phyloP scores from a whole-genome alignment of 306 rosid species.

The Rosa lucieae region DNA sequence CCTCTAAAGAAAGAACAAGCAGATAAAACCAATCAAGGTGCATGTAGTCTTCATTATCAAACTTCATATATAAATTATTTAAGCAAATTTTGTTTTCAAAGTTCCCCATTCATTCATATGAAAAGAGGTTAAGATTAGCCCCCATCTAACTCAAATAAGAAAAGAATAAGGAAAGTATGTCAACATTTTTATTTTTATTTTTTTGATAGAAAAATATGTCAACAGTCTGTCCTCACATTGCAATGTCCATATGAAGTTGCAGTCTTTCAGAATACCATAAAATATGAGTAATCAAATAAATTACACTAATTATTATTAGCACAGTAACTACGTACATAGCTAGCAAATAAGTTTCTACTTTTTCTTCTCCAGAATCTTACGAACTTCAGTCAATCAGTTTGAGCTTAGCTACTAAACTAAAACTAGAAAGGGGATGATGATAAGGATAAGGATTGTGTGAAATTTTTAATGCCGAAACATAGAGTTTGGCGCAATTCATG shows the following conservation, averaged over 20 bases:
- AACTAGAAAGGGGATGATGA: background rate
- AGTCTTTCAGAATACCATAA: background rate
- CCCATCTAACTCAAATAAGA: background rate
- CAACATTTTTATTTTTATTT: background rate
- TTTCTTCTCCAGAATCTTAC: background rate
- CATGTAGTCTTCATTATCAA: background rate
- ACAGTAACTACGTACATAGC: background rate
- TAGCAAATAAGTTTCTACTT: background rate
- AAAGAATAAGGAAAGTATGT: background rate
- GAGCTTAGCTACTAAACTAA: background rate
- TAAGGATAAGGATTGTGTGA: background rate
- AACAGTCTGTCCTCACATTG: background rate
- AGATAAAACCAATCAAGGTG: background rate
- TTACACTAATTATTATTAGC: background rate
- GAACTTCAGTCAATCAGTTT: background rate
- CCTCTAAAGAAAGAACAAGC: slow-evolving; percentile 2
- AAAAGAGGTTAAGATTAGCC: slow-evolving; percentile 4
- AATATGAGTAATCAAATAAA: background rate
- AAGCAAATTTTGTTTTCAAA: background rate
- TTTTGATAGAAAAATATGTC: too few relatives aligned
- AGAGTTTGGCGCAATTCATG: slow-evolving; percentile 22
- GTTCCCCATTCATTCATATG: background rate
- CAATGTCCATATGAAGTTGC: background rate
- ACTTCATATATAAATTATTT: background rate
- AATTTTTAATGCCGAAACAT: background rate